These are phyloP conservation scores for Epichloe scottii DNA, from an alignment of 2,329 filamentous ascomycete genomes.

Conservation along the genomic window DNA sequence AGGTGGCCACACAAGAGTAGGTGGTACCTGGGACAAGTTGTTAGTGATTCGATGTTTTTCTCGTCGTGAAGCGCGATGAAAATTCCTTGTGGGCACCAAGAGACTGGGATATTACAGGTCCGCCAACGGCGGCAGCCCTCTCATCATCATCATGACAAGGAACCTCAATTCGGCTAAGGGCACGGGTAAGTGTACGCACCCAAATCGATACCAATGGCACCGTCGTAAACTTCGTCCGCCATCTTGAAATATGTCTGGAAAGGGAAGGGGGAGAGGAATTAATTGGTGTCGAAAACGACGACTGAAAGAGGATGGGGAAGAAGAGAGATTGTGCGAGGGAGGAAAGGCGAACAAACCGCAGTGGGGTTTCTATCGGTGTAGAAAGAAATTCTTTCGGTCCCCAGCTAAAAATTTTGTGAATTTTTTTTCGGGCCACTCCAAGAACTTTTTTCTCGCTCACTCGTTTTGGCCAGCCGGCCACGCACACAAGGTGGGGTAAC, in stretches of 20 bases:
- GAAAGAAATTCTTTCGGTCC: conserved; percentile 24
- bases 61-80: neutral
- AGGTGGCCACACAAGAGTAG: conserved; percentile 99
- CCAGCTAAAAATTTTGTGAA: conserved; percentile 20
- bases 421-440: conserved; percentile 12
- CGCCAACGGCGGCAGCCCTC: neutral
- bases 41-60: neutral
- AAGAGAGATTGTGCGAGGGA: conserved; percentile 13
- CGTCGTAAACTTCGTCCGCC: conserved; percentile 97
- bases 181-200: conserved; percentile 45
- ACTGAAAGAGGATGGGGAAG: conserved; percentile 13
- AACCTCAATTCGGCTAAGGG: neutral
- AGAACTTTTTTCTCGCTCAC: conserved; percentile 16
- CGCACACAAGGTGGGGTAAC: conserved; percentile 4
- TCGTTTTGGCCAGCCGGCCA: neutral
- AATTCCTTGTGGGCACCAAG: neutral
- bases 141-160: neutral
- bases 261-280: conserved; percentile 10
- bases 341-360: conserved; percentile 12
- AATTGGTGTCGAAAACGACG: conserved; percentile 8
- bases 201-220: conserved; percentile 99
- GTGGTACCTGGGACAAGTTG: conserved; percentile 61
- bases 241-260: conserved; percentile 43
- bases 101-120: neutral
- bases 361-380: conserved; percentile 24